These are phyloP conservation scores for Gnaphalium uliginosum DNA, from an alignment of 129 eudicot genomes.

Conservation along the genomic window DNA sequence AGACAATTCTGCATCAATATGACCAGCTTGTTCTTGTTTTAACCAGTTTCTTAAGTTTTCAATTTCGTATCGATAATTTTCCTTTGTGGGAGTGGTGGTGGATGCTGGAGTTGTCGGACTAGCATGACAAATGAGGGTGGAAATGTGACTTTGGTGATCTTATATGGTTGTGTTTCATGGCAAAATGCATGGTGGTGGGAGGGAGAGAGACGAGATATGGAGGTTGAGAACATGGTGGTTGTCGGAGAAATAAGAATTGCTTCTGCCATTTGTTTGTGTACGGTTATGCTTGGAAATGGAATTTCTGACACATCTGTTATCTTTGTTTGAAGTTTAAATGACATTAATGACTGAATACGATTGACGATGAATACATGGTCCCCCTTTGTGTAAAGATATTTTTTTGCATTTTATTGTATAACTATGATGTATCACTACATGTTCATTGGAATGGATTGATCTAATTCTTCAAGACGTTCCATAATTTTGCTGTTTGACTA, in stretches of 20 bases:
- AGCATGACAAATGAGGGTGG: slow-evolving; percentile 38
- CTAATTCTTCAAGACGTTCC: too few species aligned
- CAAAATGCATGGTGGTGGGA: slow-evolving; percentile 36
- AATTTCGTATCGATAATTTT: slow-evolving; percentile 52
- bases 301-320: too few species aligned
- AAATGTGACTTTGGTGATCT: slow-evolving; percentile 8
- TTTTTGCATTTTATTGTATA: too few species aligned
- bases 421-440: too few species aligned
- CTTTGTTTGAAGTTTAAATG: background rate
- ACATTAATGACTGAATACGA: slow-evolving; percentile 30
- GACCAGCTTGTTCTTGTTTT: slow-evolving; percentile 74
- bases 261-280: slow-evolving; percentile 48
- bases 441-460: too few species aligned
- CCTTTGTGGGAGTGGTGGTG: slow-evolving; percentile 28
- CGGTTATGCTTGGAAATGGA: slow-evolving; percentile 3
- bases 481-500: too few species aligned
- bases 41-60: slow-evolving; percentile 78
- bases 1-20: slow-evolving; percentile 77
- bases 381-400: too few species aligned
- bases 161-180: slow-evolving; percentile 22
- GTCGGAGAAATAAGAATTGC: slow-evolving; percentile 38
- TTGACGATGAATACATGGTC: slow-evolving; percentile 13
- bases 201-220: slow-evolving; percentile 36
- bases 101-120: slow-evolving; percentile 24
- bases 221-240: slow-evolving; percentile 43